Conservation (phyloP, 495 filamentous ascomycete genomes). For the Lasiosphaeria miniovina region DNA sequence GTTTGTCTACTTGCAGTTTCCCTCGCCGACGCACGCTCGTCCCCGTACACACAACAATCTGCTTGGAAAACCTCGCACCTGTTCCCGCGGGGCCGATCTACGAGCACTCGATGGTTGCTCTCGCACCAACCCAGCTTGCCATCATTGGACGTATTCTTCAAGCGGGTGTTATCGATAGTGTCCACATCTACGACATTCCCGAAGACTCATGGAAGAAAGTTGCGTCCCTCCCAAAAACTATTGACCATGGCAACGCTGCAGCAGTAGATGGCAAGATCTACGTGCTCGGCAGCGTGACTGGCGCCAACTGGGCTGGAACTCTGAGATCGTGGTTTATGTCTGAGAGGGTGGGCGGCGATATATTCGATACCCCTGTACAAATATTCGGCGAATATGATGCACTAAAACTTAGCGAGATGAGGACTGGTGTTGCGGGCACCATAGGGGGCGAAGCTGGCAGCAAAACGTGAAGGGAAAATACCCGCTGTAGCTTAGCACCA, state of each 20-base stretch:
- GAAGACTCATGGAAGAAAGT: conserved; percentile 28
- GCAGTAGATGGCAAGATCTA: conserved; percentile 38
- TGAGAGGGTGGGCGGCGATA: too few species aligned
- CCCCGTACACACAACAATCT: too few species aligned
- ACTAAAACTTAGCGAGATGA: too few species aligned
- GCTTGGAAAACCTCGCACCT: too few species aligned
- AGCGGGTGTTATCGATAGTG: conserved; percentile 1
- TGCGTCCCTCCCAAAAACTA: conserved; percentile 23
- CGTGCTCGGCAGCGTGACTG: conserved; percentile 33
- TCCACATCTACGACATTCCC: conserved; percentile 26
- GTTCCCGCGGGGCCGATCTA: conserved; percentile 12
- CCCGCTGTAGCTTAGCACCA: too few species aligned
- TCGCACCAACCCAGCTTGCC: conserved; percentile 4
- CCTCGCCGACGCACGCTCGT: too few species aligned
- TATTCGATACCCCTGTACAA: too few species aligned
- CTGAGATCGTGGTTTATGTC: conserved; percentile 16
- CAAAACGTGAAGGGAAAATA: too few species aligned
- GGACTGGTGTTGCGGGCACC: too few species aligned
- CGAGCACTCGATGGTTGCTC: conserved; percentile 9
- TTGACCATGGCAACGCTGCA: conserved; percentile 38
- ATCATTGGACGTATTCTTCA: conserved; percentile 10
- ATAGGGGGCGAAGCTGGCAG: too few species aligned
- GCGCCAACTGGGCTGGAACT: conserved; percentile 16
- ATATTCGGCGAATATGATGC: too few species aligned
- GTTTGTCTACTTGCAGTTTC: too few species aligned